Evolutionary conservation across 805 yeast species (phyloP), one percentile per base, ranked within the genome.

Genomic region (Clavispora phyllophila): DNA sequence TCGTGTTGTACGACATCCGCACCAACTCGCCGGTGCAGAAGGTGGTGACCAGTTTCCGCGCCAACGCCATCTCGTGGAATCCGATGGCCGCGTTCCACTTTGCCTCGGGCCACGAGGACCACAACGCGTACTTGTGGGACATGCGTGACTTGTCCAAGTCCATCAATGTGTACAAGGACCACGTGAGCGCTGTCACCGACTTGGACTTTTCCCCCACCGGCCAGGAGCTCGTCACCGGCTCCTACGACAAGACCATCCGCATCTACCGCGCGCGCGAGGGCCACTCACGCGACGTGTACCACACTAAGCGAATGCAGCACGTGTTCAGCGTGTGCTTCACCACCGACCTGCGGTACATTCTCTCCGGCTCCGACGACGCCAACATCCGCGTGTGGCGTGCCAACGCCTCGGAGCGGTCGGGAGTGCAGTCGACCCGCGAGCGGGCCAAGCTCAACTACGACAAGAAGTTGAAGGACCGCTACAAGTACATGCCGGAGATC

Each of bases 161-260:
- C 1, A 62, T 84, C 39, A 90, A 89, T 51, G 88, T 95, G 10
- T 87, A 76, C 66, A 89, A 91, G 66, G 98, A 89, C 64, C 99
- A 93, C 63, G 96, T 91, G 31, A 84, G 95, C 37, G 96, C 97
- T 0, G 95, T 93, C 9, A 77, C 91, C 81, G 96, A 87, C 61
- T 81, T 93, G 32, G 99, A 93, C 66, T 93, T 87, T 59, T 80
- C 96, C 9, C 99, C 99, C 32, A 90, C 98, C 1, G 99, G 99
- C 54, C 89, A 89, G 60, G 98, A 91, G 65, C 69, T 93, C 26
- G 97, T 89, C 5, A 84, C 96, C 1, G 97, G 96, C 14, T 86
- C 96, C 0, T 93, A 91, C 62, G 99, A 93, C 65, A 86, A 88
- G 57, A 88, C 98, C 1, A 77, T 93, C 24, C 75, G 99, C 53